Percentiles rank a stretch among this genome's conserved stretches.
phyloP scores from a whole-genome alignment of 2,329 filamentous ascomycete species.

The Cytospora mali region DNA sequence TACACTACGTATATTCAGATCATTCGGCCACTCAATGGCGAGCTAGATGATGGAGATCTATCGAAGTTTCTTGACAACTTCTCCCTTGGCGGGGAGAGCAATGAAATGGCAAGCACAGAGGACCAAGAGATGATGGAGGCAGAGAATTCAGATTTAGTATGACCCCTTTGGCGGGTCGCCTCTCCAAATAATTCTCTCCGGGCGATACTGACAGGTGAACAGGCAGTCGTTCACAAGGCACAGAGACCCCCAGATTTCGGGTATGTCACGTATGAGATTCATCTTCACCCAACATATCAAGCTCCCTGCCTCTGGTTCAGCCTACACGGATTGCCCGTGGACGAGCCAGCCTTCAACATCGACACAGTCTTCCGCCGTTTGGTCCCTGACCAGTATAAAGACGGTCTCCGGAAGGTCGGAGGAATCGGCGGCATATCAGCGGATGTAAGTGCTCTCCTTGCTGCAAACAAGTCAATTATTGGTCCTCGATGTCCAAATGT shows the following conservation, averaged over 20 bases:
- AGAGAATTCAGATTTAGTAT: constrained; percentile 56
- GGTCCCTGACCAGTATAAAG: constrained; percentile 67
- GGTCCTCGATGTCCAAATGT: constrained; percentile 19
- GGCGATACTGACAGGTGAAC: constrained; percentile 13
- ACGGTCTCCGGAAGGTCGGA: constrained; percentile 61
- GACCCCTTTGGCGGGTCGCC: too few species aligned
- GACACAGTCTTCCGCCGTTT: constrained; percentile 72
- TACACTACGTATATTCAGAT: constrained; percentile 60
- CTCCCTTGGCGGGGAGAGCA: constrained; percentile 40
- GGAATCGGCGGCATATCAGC: constrained; percentile 74
- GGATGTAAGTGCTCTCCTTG: constrained; percentile 61
- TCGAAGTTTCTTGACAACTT: constrained; percentile 50
- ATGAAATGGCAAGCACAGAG: constrained; percentile 31
- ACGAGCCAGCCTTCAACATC: constrained; percentile 61
- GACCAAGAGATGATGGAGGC: constrained; percentile 53
- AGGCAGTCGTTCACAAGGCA: constrained; percentile 46
- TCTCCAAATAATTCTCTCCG: not conserved
- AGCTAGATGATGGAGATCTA: constrained; percentile 48
- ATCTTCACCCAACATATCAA: constrained; percentile 74
- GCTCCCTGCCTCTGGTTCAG: constrained; percentile 78
- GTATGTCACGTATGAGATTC: constrained; percentile 71
- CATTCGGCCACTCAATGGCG: constrained; percentile 52
- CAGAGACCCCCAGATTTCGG: constrained; percentile 40
- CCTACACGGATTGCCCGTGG: constrained; percentile 58
- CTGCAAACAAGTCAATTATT: constrained; percentile 37